These are phyloP conservation scores for Bidens hawaiensis DNA, from an alignment of 140 eudicot genomes.

Conservation along the genomic window DNA sequence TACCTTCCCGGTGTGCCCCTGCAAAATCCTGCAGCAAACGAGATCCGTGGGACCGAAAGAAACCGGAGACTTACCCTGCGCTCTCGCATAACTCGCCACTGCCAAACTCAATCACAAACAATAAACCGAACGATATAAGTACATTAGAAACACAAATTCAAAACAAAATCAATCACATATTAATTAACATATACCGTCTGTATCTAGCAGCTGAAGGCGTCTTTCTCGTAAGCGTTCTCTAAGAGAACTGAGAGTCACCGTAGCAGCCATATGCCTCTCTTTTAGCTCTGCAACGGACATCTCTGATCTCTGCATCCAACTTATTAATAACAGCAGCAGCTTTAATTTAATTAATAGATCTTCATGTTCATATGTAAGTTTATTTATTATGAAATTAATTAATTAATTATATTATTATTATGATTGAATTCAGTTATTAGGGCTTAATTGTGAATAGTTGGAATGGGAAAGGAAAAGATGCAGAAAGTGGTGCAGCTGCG, in stretches of 20 bases:
- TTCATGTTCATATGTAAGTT: not conserved
- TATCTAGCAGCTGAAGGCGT: constrained; percentile 79
- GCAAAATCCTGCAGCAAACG: constrained; percentile 86
- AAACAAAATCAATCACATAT: not conserved
- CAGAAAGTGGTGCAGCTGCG: not conserved
- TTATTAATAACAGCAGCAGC: too few relatives aligned
- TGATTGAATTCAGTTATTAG: not conserved
- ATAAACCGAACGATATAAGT: not conserved
- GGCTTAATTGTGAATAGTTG: not conserved
- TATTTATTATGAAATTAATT: not conserved
- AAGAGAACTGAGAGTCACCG: constrained; percentile 68
- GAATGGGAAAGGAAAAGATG: constrained; percentile 1
- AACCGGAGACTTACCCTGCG: constrained; percentile 73
- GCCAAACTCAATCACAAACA: not conserved
- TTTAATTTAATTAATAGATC: constrained; percentile 8
- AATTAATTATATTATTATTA: not conserved
- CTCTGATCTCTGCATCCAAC: not conserved
- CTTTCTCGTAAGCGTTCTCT: constrained; percentile 53
- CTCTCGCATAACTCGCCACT: constrained; percentile 77
- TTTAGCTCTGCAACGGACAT: constrained; percentile 90
- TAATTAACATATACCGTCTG: constrained; percentile 55
- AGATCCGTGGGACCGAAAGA: constrained; percentile 85
- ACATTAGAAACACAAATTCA: not conserved
- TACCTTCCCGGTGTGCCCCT: constrained; percentile 96
- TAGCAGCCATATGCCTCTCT: constrained; percentile 78